Evolutionary conservation across 192 early-diverging fungal genomes (phyloP).

Genomic region (Physocladia obscura): DNA sequence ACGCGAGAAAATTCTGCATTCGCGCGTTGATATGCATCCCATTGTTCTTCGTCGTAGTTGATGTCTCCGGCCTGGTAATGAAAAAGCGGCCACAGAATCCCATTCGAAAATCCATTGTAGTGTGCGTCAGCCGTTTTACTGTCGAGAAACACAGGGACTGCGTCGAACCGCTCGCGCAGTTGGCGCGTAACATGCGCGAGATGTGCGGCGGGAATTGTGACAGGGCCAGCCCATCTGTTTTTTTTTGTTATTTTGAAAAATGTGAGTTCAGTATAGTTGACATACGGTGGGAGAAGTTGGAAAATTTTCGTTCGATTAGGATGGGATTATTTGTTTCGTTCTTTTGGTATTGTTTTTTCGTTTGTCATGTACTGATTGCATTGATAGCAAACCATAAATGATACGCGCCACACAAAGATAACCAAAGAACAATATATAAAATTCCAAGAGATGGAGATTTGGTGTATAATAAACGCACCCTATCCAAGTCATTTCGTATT

Average conservation of each 20-base stretch:
- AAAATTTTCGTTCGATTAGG: no score
- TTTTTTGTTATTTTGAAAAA: no score
- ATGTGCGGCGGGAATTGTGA: constrained; percentile 54
- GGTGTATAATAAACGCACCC: no score
- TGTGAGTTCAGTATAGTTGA: no score
- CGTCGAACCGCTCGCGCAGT: constrained; percentile 78
- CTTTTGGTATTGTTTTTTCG: no score
- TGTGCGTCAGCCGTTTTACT: constrained; percentile 94
- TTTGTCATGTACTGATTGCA: no score
- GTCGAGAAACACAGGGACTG: constrained; percentile 90
- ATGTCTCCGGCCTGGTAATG: constrained; percentile 99
- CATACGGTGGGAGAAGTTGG: no score
- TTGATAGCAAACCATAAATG: no score
- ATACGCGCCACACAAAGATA: no score
- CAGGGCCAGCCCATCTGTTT: not conserved
- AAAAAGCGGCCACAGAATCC: constrained; percentile 98
- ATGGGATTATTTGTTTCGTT: no score
- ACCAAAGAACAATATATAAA: no score
- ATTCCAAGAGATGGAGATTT: no score
- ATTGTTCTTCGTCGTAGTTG: constrained; percentile 90
- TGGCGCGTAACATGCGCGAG: constrained; percentile 63
- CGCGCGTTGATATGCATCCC: constrained; percentile 93
- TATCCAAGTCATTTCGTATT: constrained; percentile 71
- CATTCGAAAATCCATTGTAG: constrained; percentile 99
- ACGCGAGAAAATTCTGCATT: constrained; percentile 90